A percentile compares a stretch with the other conserved stretches of the same genome.
Evolutionary conservation across 176 grass and related monocot species (phyloP).

Genomic region (Oryza longistaminata): DNA sequence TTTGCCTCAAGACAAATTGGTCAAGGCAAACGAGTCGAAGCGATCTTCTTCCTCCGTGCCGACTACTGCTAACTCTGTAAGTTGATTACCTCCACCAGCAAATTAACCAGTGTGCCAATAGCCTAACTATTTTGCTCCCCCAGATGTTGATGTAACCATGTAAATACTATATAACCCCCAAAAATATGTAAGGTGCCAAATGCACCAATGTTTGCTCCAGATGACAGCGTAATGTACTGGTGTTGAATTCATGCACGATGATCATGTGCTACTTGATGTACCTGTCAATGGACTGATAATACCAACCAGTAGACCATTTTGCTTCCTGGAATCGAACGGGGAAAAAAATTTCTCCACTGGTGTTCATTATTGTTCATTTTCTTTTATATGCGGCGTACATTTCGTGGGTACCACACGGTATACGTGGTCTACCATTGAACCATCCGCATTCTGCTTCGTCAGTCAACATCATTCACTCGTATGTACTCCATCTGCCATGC

Average conservation of each 20-base stretch:
- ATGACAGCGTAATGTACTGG: neutral
- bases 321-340: neutral
- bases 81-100: neutral
- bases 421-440: neutral
- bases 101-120: neutral
- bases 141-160: slow-evolving; percentile 19
- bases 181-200: neutral
- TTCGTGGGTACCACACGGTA: neutral
- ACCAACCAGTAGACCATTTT: neutral
- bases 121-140: neutral
- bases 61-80: neutral
- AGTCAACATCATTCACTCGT: slow-evolving; percentile 11
- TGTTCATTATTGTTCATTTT: neutral
- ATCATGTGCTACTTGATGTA: neutral
- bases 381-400: neutral
- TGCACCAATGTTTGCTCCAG: neutral
- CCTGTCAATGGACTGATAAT: neutral
- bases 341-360: neutral
- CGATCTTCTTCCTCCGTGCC: neutral
- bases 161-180: slow-evolving; percentile 37
- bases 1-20: neutral
- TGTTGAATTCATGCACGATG: neutral
- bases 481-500: neutral
- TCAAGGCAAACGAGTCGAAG: slow-evolving; percentile 22
- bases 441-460: neutral